Base-by-base conservation (phyloP, 345 rosid species). In the Noccaea caerulescens region DNA sequence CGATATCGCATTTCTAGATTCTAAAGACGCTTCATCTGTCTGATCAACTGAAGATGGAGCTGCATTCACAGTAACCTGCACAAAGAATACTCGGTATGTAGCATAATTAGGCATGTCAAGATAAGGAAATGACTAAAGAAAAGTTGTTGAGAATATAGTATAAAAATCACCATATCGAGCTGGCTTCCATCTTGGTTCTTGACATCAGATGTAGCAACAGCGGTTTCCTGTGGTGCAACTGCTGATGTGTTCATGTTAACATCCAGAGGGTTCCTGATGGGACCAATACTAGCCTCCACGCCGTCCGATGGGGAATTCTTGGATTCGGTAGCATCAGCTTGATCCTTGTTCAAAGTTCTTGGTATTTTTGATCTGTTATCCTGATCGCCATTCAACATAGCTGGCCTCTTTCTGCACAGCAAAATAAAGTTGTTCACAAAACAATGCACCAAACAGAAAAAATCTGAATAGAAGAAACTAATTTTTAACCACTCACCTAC, bases 321-420 rank as follows among this genome's bases (percentile, higher is more conserved):
- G 41, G 49, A 7, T 55, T 69, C 47, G 8, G 36, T 41, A 69
- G 62, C 62, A 47, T 63, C 62, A 55, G 54, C 36, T 33, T 75
- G 69, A 37, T 63, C 66, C 38, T 63, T 18, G 71, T 45, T 76
- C 38, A 46, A 47, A n/a, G 14, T 46, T 69, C 67, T 76, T 55
- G 62, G 11, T 46, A 69, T 43, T 56, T 69, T 76, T 56, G 66
- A 18, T 32, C 36, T 39, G 55, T 69, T 41, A 33, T 63, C 71
- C 41, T 69, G 66, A 41, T 76, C 79, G 8, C 75, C 67, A 1
- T 76, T 76, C 5, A 41, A 63, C 56, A 63, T 47, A 63, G 71
- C 67, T 46, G 61, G 71, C 75, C 79, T 69, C 67, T 76, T 76
- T 42, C 79, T 76, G 62, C n/a, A 38, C 33, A 56, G 7, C 16